Base-by-base conservation (phyloP, 2,329 filamentous ascomycete genomes). In the Aspergillus clavatus region DNA sequence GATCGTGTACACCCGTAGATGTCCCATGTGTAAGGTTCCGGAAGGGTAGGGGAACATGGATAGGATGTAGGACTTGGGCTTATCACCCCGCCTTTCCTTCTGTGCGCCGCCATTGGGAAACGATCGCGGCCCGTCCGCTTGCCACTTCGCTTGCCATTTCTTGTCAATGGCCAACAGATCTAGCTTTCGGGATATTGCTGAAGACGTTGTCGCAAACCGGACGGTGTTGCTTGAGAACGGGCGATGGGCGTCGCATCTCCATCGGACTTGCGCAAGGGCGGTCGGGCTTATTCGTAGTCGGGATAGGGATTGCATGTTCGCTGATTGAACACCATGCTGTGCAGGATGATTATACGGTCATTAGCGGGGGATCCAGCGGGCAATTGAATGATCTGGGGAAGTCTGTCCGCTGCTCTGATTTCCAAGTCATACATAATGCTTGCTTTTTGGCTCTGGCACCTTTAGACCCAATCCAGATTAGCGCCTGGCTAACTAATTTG, bases 31-130 rank as follows among this genome's bases (percentile, higher is more conserved):
- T 22, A 95, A 77, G 23, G 82, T 83, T 23, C 89, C 89, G 0
- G 89, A 95, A 1, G 89, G 89, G 64, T 95, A 95, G 0, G 89
- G 89, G 62, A 95, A 95, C 89, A 95, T 95, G 53, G 89, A 84
- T 43, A 95, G 74, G 50, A 95, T 81, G 64, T 91, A 95, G 22
- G 69, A 71, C 48, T 72, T 76, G 14, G 62, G 63, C 53, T 67
- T 66, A 23, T 52, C 42, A 18, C 55, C 55, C 28, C 8, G 42
- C 11, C 11, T 36, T 37, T 44, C 38, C 16, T 8, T 39, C 18
- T 40, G n/a, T 16, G 42, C 22, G 8, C n/a, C 18, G 16, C 24
- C 18, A n/a, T 40, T 38, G 23, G 22, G 16, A 7, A 11, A 42
- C 28, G 35, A 27, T 5, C 45, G 41, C 8, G 42, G 29, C 28